Conservation (phyloP, 225 moss, liverwort and hornwort genomes). For the Neckera pumila region DNA sequence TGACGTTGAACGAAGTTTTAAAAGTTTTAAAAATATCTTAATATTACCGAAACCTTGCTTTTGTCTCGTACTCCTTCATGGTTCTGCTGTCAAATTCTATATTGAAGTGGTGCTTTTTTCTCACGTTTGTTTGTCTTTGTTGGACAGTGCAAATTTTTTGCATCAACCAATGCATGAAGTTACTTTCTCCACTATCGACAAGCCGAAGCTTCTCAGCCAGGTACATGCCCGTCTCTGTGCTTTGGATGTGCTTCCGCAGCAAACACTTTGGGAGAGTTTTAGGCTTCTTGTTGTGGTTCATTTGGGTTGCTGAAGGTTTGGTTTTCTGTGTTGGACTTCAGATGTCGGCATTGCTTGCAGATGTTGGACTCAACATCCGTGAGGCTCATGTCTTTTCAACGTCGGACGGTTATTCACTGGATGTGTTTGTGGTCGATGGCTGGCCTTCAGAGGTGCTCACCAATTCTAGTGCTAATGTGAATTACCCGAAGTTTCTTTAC, state of each 20-base stretch:
- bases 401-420: conserved; percentile 76
- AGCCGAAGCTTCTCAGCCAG: conserved; percentile 98
- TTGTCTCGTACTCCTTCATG: not conserved
- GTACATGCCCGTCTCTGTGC: conserved; percentile 6
- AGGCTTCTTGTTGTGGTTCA: not conserved
- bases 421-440: conserved; percentile 97
- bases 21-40: not conserved
- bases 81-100: not conserved
- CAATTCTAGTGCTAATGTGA: not conserved
- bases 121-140: not conserved
- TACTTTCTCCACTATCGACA: conserved; percentile 93
- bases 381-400: conserved; percentile 99
- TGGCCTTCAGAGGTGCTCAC: conserved; percentile 84
- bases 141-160: conserved; percentile 28
- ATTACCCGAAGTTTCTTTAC: not conserved
- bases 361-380: conserved; percentile 92
- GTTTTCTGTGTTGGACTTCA: conserved; percentile 25
- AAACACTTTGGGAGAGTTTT: not conserved
- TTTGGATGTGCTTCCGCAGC: not conserved
- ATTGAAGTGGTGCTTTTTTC: not conserved
- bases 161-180: conserved; percentile 99
- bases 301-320: not conserved
- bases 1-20: not conserved
- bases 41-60: not conserved
- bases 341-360: conserved; percentile 94